Conservation (phyloP, 495 filamentous ascomycete genomes). For the Lophiotrema nucula region DNA sequence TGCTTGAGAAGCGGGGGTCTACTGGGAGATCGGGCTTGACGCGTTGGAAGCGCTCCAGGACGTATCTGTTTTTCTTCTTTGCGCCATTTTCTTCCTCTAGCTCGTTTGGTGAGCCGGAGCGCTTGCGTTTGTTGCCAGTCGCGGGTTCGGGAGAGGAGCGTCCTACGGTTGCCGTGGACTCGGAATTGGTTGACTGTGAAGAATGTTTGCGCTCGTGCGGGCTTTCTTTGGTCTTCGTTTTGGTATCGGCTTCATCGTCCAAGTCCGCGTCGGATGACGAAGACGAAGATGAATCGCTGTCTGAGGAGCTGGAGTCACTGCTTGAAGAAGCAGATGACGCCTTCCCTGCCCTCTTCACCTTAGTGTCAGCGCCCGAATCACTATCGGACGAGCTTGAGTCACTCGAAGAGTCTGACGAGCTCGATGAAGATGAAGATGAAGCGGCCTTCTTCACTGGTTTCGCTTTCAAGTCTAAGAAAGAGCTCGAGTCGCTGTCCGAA, state of each 20-base stretch:
- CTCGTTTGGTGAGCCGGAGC: constrained; percentile 38
- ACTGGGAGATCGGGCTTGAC: constrained; percentile 58
- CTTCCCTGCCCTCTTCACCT: constrained; percentile 19
- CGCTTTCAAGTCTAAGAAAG: constrained; percentile 7
- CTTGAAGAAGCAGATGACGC: constrained; percentile 2
- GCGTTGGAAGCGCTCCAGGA: constrained; percentile 48
- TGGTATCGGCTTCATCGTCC: not conserved
- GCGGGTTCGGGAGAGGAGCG: constrained; percentile 16
- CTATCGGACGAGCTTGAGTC: constrained; percentile 19
- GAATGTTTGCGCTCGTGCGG: constrained; percentile 21
- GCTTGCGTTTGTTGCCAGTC: constrained; percentile 28
- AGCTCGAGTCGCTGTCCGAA: constrained; percentile 8
- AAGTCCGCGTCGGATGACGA: not conserved
- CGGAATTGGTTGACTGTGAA: constrained; percentile 17
- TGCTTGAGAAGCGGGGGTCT: constrained; percentile 62
- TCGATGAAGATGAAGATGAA: not conserved
- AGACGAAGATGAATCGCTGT: not conserved
- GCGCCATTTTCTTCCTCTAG: not conserved
- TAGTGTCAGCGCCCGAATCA: constrained; percentile 25
- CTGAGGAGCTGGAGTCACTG: constrained; percentile 11
- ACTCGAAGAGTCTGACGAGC: constrained; percentile 22
- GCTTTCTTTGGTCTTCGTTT: constrained; percentile 4
- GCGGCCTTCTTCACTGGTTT: constrained; percentile 8
- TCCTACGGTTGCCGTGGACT: constrained; percentile 38
- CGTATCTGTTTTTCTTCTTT: constrained; percentile 6